These are phyloP conservation scores for Arachnomyces sp. DNA, from an alignment of 2,329 filamentous ascomycete species.

Conservation along the genomic window DNA sequence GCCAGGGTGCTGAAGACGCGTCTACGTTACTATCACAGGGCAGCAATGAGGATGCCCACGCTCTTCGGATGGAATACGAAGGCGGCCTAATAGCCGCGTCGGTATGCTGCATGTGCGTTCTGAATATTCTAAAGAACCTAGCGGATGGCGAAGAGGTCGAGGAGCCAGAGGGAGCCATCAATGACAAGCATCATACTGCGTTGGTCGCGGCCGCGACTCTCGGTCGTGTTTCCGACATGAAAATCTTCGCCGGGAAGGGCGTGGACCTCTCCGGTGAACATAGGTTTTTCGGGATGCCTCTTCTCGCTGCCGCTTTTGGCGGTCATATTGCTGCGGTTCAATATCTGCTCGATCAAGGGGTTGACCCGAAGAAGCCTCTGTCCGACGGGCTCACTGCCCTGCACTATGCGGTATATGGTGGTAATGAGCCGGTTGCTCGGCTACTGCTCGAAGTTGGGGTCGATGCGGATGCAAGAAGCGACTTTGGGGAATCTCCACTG, in stretches of 20 bases:
- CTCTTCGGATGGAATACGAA: no score
- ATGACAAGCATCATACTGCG: background rate
- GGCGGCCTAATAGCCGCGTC: no score
- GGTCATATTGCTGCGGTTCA: background rate
- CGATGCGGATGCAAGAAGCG: constrained; percentile 11
- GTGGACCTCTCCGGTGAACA: background rate
- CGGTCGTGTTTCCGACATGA: background rate
- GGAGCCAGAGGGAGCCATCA: background rate
- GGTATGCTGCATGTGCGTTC: no score
- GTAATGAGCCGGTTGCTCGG: constrained; percentile 4
- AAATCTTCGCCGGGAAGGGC: background rate
- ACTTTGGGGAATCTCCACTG: constrained; percentile 12
- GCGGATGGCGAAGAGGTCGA: no score
- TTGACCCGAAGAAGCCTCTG: background rate
- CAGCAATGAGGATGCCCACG: no score
- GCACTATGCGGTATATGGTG: background rate
- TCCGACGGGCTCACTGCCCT: background rate
- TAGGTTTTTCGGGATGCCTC: background rate
- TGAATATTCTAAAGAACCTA: no score
- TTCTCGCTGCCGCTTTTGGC: background rate
- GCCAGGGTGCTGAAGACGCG: no score
- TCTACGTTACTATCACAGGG: no score
- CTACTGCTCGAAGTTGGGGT: constrained; percentile 12
- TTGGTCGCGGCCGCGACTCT: background rate
- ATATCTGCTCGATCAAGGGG: background rate